These are phyloP conservation scores for Aspergillus proliferans DNA, from an alignment of 2,329 filamentous ascomycete species.

Conservation along the genomic window DNA sequence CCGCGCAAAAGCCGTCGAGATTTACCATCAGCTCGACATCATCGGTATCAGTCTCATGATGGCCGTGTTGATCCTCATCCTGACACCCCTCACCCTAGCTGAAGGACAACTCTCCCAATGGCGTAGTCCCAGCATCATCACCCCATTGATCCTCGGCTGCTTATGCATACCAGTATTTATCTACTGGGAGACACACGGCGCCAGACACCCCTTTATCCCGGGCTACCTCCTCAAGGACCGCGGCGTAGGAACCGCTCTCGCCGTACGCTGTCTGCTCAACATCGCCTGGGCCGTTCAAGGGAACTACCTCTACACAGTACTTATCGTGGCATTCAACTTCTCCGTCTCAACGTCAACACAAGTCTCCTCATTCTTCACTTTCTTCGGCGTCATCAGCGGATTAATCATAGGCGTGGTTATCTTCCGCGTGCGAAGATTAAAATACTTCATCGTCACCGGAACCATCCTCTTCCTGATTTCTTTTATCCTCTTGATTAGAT, in stretches of 20 bases:
- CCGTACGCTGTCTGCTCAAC: not conserved
- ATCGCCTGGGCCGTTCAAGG: not conserved
- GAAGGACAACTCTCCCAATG: not conserved
- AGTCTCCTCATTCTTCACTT: not conserved
- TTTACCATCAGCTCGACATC: not conserved
- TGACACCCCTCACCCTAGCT: not conserved
- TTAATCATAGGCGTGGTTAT: not conserved
- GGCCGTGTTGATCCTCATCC: not conserved
- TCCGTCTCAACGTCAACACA: not conserved
- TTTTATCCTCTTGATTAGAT: not conserved
- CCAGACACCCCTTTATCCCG: not conserved
- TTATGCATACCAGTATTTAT: not conserved
- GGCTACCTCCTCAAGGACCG: not conserved
- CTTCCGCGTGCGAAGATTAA: not conserved
- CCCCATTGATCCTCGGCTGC: not conserved
- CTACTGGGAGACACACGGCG: not conserved
- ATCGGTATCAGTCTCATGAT: not conserved
- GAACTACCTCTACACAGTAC: not conserved
- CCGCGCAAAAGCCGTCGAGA: not conserved
- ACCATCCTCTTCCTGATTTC: not conserved
- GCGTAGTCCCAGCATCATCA: not conserved
- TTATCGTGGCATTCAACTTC: not conserved
- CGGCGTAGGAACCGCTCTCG: not conserved
- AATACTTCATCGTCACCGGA: not conserved
- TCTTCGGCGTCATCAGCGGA: not conserved